These are phyloP conservation scores for Metarhizium sp. DNA, from an alignment of 2,329 filamentous ascomycete species.

Conservation along the genomic window DNA sequence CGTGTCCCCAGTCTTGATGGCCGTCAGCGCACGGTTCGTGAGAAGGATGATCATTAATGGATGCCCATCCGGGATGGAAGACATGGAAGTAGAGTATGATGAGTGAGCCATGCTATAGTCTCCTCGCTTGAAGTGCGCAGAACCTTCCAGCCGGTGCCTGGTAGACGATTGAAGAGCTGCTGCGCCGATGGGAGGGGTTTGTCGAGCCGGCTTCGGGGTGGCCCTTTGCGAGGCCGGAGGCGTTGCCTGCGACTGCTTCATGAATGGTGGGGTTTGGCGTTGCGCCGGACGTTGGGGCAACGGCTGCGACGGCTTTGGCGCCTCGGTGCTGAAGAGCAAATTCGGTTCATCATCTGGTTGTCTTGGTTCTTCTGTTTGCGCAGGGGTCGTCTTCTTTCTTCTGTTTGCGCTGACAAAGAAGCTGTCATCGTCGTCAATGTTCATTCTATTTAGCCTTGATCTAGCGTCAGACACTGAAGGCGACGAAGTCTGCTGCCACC, in stretches of 20 bases:
- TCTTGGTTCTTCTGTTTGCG: conserved; percentile 32
- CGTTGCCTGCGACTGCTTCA: conserved; percentile 14
- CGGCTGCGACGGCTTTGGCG: conserved; percentile 24
- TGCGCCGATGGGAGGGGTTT: conserved; percentile 58
- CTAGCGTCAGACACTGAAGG: conserved; percentile 25
- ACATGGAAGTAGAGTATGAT: conserved; percentile 70
- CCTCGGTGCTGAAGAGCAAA: conserved; percentile 47
- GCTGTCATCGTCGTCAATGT: conserved; percentile 62
- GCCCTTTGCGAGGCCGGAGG: conserved; percentile 28
- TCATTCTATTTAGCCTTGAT: conserved; percentile 58
- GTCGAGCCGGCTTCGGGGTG: conserved; percentile 41
- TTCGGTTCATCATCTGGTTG: conserved; percentile 42
- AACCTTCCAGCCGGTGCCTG: conserved; percentile 69
- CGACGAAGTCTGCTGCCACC: conserved; percentile 46
- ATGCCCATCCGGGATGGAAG: conserved; percentile 65
- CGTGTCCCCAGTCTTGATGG: conserved; percentile 83
- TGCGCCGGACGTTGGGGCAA: conserved; percentile 26
- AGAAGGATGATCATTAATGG: conserved; percentile 82
- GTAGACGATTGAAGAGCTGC: conserved; percentile 66
- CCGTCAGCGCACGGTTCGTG: conserved; percentile 83
- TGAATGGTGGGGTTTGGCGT: conserved; percentile 22
- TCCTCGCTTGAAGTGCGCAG: conserved; percentile 85
- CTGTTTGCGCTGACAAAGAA: conserved; percentile 77
- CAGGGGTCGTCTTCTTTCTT: conserved; percentile 55
- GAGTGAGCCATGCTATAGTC: conserved; percentile 83